Percentiles rank a stretch among this genome's conserved stretches.
Conservation (phyloP, 306 rosid species). For the Gastrolobium villosum region DNA sequence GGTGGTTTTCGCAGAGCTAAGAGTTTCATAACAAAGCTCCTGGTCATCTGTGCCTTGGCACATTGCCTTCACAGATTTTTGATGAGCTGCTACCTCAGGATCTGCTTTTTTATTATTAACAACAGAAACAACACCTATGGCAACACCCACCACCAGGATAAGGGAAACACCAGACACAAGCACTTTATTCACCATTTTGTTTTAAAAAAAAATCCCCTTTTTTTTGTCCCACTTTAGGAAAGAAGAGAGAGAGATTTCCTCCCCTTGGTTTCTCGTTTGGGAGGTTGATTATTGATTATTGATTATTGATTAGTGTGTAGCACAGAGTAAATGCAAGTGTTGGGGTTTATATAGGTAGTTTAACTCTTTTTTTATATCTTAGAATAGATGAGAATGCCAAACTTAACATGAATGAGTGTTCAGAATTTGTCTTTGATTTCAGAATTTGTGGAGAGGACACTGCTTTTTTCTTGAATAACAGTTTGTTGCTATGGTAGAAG, state of each 20-base stretch:
- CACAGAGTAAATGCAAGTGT: neutral
- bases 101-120: slow-evolving; percentile 22
- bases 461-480: slow-evolving; percentile 10
- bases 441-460: slow-evolving; percentile 28
- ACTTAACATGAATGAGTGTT: slow-evolving; percentile 32
- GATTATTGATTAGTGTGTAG: neutral
- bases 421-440: slow-evolving; percentile 28
- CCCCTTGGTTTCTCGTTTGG: slow-evolving; percentile 43
- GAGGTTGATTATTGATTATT: slow-evolving; percentile 31
- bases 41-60: slow-evolving; percentile 62
- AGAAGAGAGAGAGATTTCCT: slow-evolving; percentile 28
- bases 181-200: slow-evolving; percentile 49
- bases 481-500: slow-evolving; percentile 24
- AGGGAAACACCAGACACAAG: slow-evolving; percentile 62
- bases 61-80: slow-evolving; percentile 54
- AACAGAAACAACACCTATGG: slow-evolving; percentile 56
- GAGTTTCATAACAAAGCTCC: slow-evolving; percentile 60
- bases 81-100: slow-evolving; percentile 40
- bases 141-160: slow-evolving; percentile 78
- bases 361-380: slow-evolving; percentile 2
- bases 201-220: too few species aligned
- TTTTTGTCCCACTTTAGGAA: neutral
- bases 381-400: slow-evolving; percentile 36
- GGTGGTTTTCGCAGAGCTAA: slow-evolving; percentile 18
- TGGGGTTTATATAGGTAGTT: slow-evolving; percentile 38